phyloP scores from a whole-genome alignment of 352 stramenopile species.

The Elongisporangium senticosum region DNA sequence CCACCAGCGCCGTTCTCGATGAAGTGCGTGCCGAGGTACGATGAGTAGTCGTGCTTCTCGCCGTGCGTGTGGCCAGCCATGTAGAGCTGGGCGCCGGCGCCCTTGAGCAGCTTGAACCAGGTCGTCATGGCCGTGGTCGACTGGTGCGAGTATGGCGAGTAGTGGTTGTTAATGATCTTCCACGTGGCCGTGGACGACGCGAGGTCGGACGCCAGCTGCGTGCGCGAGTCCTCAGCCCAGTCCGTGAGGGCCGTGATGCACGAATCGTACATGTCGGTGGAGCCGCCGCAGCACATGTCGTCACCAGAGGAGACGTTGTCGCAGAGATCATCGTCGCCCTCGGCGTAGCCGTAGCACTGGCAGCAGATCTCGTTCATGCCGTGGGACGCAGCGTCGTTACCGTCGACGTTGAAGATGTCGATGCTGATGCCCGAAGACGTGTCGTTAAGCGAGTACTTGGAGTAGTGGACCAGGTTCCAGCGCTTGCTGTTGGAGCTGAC shows the following conservation, averaged over 20 bases:
- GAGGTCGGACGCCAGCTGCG: slow-evolving; percentile 40
- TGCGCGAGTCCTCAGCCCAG: slow-evolving; percentile 70
- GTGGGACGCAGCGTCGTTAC: slow-evolving; percentile 58
- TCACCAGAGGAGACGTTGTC: slow-evolving; percentile 47
- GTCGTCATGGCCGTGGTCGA: slow-evolving; percentile 42
- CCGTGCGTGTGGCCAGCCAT: slow-evolving; percentile 75
- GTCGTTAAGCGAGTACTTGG: slow-evolving; percentile 49
- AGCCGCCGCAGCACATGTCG: slow-evolving; percentile 42
- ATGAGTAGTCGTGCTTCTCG: slow-evolving; percentile 70
- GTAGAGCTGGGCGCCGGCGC: slow-evolving; percentile 51
- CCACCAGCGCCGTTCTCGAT: slow-evolving; percentile 76
- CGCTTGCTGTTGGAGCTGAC: slow-evolving; percentile 66
- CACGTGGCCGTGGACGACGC: slow-evolving; percentile 64
- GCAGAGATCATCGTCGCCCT: slow-evolving; percentile 42
- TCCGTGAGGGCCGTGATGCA: slow-evolving; percentile 58
- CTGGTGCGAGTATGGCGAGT: slow-evolving; percentile 74
- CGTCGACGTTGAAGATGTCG: slow-evolving; percentile 75
- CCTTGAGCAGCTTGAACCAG: slow-evolving; percentile 54
- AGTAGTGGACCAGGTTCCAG: slow-evolving; percentile 73
- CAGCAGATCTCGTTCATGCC: slow-evolving; percentile 70
- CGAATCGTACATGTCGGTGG: slow-evolving; percentile 46
- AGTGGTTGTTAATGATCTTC: slow-evolving; percentile 86
- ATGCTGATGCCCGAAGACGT: slow-evolving; percentile 35
- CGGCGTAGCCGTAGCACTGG: slow-evolving; percentile 75
- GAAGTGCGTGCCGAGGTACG: slow-evolving; percentile 48